A percentile compares a stretch with the other conserved stretches of the same genome.
These are phyloP conservation scores for Gentiana straminea DNA, from an alignment of 257 asterid species.

Conservation along the genomic window DNA sequence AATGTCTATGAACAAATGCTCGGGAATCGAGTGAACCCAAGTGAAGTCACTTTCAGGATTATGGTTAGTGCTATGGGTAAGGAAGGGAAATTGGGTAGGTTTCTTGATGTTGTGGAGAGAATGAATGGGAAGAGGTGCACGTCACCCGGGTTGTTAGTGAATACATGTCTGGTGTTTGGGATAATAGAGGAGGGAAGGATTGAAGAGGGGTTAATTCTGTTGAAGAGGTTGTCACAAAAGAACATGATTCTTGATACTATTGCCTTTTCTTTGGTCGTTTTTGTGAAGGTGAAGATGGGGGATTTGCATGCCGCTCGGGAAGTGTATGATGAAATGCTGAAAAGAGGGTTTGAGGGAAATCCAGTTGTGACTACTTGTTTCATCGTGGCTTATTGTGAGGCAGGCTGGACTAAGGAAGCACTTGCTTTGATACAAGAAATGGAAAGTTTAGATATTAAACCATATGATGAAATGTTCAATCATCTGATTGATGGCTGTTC, in stretches of 20 bases:
- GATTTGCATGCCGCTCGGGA: slow-evolving; percentile 44
- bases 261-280: slow-evolving; percentile 47
- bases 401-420: slow-evolving; percentile 46
- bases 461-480: slow-evolving; percentile 44
- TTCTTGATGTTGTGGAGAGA: slow-evolving; percentile 44
- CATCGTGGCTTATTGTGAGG: slow-evolving; percentile 39
- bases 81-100: slow-evolving; percentile 48
- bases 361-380: slow-evolving; percentile 46
- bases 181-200: slow-evolving; percentile 46
- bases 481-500: slow-evolving; percentile 47
- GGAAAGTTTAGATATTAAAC: slow-evolving; percentile 40
- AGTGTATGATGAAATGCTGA: slow-evolving; percentile 50
- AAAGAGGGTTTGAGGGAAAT: slow-evolving; percentile 63
- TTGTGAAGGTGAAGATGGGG: slow-evolving; percentile 62
- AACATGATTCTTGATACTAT: slow-evolving; percentile 50
- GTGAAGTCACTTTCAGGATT: slow-evolving; percentile 43
- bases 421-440: slow-evolving; percentile 36
- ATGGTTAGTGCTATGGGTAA: slow-evolving; percentile 64
- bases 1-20: slow-evolving; percentile 55
- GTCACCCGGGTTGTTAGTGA: slow-evolving; percentile 41
- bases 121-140: slow-evolving; percentile 63
- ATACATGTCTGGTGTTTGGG: slow-evolving; percentile 50
- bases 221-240: slow-evolving; percentile 59
- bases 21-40: slow-evolving; percentile 35
- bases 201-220: slow-evolving; percentile 40